Evolutionary conservation across 768 basidiomycete species (phyloP), one percentile per base, ranked within the genome.

Genomic region (Sistotremastrum niveocremeum): DNA sequence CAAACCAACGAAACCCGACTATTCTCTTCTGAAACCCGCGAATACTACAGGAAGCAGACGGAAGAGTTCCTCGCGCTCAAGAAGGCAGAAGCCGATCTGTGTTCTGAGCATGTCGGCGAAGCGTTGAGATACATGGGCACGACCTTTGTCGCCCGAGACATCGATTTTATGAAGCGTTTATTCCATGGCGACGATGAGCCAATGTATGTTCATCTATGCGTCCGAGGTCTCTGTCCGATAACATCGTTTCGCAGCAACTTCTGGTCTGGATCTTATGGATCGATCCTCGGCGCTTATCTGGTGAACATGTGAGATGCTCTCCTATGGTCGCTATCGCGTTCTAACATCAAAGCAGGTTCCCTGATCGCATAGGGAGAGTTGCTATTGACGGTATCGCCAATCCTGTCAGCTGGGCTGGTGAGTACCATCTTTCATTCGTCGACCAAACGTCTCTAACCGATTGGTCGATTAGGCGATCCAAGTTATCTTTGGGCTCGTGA

Each of bases 361-460:
- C 52, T 5, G 40, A 51, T 35, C 50, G 52, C 30, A 34, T 53
- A 6, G 52, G 52, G 8, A 42, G 51, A 7, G 52, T 53, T 3
- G 41, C 45, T 5, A 42, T 53, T 6, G 50, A 53, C 39, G 52
- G 52, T 10, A 48, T 53, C 33, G 52, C 49, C 11, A 37, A 53
- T 34, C 10, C 46, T n/a, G 46, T 36, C 8, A 10, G 30, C 4
- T 53, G 52, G 52, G 37, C 52, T 4, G 35, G 51, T 51, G n/a
- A 36, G 49, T 12, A 29, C 10, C 6, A 12, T 5, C 12, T 32
- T 39, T n/a, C 2, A 20, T n/a, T 7, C 12, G 10, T 29, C 20
- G 20, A 20, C 20, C 20, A 20, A 20, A 20, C 20, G 20, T 20
- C 20, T 20, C 20, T 20, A 20, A 20, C 20, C 20, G 20, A 20